Conservation (phyloP, 768 basidiomycete species). For the Russula virescens region DNA sequence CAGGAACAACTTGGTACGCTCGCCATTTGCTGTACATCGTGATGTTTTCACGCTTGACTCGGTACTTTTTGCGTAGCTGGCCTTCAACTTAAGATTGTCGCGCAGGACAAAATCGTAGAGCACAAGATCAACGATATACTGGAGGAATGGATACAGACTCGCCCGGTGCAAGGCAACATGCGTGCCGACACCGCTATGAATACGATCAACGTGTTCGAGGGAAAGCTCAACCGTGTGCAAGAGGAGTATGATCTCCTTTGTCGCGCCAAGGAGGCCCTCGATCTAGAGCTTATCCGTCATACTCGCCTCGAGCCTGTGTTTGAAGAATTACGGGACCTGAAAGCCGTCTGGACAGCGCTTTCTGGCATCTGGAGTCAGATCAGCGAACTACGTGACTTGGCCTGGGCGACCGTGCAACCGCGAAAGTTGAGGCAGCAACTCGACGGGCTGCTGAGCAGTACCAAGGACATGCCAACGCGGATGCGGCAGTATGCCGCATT, state of each 20-base stretch:
- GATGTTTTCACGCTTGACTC: neutral
- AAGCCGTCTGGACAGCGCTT: slow-evolving; percentile 97
- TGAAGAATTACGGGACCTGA: slow-evolving; percentile 92
- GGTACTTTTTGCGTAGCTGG: slow-evolving; percentile 52
- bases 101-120: slow-evolving; percentile 97
- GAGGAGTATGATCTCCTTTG: slow-evolving; percentile 96
- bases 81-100: slow-evolving; percentile 98
- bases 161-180: slow-evolving; percentile 95
- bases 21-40: neutral
- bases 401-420: slow-evolving; percentile 91
- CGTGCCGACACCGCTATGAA: slow-evolving; percentile 96
- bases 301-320: slow-evolving; percentile 90
- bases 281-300: slow-evolving; percentile 84
- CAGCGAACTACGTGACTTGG: slow-evolving; percentile 76
- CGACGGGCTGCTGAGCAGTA: slow-evolving; percentile 85
- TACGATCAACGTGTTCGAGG: slow-evolving; percentile 92
- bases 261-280: slow-evolving; percentile 93
- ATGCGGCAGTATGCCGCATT: slow-evolving; percentile 99
- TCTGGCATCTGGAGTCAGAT: slow-evolving; percentile 97
- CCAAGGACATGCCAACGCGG: slow-evolving; percentile 96
- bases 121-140: slow-evolving; percentile 91
- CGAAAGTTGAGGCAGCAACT: slow-evolving; percentile 92
- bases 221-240: slow-evolving; percentile 78
- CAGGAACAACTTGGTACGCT: slow-evolving; percentile 90
- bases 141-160: slow-evolving; percentile 90